A percentile compares a stretch with the other conserved stretches of the same genome.
Evolutionary conservation across 805 yeast species (phyloP).

Genomic region (Kluyveromyces lactis): DNA sequence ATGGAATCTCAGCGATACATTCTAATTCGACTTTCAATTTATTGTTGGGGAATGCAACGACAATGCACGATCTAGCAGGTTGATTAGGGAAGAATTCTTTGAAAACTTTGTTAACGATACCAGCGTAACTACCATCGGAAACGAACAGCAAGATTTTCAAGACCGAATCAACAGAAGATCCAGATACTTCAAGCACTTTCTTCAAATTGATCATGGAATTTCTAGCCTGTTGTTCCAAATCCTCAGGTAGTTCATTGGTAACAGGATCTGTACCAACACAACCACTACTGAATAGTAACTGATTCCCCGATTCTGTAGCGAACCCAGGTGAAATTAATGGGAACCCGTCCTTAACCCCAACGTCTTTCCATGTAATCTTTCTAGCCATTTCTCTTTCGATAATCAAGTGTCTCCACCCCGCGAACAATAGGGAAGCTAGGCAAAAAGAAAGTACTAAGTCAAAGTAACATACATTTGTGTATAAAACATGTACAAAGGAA

Average conservation of each 20-base stretch:
- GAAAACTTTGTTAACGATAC: constrained; percentile 39
- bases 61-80: constrained; percentile 48
- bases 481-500: too few relatives aligned
- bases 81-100: constrained; percentile 36
- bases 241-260: constrained; percentile 35
- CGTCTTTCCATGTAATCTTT: constrained; percentile 31
- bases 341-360: constrained; percentile 24
- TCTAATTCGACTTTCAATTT: constrained; percentile 45
- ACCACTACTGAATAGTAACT: constrained; percentile 43
- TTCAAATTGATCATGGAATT: constrained; percentile 37
- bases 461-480: too few relatives aligned
- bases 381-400: constrained; percentile 16
- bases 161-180: constrained; percentile 38
- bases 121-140: constrained; percentile 34
- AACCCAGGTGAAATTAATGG: constrained; percentile 35
- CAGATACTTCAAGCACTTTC: constrained; percentile 35
- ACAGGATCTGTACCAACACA: constrained; percentile 35
- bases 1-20: constrained; percentile 31
- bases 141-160: constrained; percentile 45
- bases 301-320: constrained; percentile 27
- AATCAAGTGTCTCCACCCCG: not conserved
- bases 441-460: too few relatives aligned
- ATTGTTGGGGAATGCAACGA: constrained; percentile 44
- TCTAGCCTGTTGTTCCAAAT: constrained; percentile 38
- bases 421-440: too few relatives aligned